phyloP scores from a whole-genome alignment of 2,329 filamentous ascomycete genomes.

The Neonectria sp. region DNA sequence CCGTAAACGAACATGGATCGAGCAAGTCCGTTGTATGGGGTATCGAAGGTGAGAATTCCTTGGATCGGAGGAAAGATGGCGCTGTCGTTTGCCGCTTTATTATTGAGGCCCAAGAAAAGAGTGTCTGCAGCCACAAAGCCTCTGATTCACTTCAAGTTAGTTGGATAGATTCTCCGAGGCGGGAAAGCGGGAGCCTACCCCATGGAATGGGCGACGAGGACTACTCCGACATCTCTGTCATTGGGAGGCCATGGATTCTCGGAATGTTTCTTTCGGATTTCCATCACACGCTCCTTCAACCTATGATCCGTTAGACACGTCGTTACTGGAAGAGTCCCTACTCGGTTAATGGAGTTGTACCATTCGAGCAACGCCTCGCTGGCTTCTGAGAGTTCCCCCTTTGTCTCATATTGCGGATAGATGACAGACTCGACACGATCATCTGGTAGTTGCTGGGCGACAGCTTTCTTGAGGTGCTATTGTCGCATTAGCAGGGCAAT shows the following conservation, averaged over 20 bases:
- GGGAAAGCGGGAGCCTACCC: constrained; percentile 61
- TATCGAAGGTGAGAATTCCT: constrained; percentile 87
- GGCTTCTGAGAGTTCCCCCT: constrained; percentile 73
- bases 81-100: constrained; percentile 62
- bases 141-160: constrained; percentile 49
- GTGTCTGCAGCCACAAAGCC: constrained; percentile 89
- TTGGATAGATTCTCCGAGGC: fast-evolving
- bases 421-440: constrained; percentile 73
- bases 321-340: no score
- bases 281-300: constrained; percentile 86
- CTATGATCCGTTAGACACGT: constrained; percentile 55
- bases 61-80: constrained; percentile 86
- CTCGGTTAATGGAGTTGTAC: constrained; percentile 47
- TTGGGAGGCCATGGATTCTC: constrained; percentile 82
- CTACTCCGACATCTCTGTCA: constrained; percentile 84
- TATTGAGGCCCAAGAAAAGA: constrained; percentile 79
- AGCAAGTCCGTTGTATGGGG: constrained; percentile 80
- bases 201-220: constrained; percentile 89
- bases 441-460: constrained; percentile 72
- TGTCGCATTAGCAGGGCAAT: background rate
- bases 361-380: constrained; percentile 63
- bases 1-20: constrained; percentile 74
- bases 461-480: constrained; percentile 70
- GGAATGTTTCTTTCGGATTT: constrained; percentile 78
- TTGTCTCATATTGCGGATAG: constrained; percentile 82